A percentile compares a stretch with the other conserved stretches of the same genome.
Evolutionary conservation across 208 protist genomes (phyloP).

Genomic region (Trypanosoma grayi): DNA sequence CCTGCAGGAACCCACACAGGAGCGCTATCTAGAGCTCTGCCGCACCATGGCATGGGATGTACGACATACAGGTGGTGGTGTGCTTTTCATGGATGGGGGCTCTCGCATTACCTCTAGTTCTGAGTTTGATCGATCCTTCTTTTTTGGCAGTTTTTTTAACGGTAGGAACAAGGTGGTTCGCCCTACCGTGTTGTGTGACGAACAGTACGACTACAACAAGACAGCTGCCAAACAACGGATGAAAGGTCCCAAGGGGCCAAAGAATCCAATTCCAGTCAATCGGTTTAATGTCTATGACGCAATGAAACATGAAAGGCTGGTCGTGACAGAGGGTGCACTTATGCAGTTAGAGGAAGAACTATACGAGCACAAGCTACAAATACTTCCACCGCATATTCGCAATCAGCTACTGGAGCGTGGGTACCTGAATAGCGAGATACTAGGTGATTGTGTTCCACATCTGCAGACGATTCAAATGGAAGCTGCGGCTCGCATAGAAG

Average conservation of each 20-base stretch:
- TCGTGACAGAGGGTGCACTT: conserved; percentile 88
- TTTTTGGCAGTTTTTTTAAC: conserved; percentile 92
- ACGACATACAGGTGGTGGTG: conserved; percentile 82
- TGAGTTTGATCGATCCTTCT: conserved; percentile 87
- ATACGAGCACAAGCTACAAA: conserved; percentile 77
- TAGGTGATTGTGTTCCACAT: conserved; percentile 66
- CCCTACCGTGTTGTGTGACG: conserved; percentile 83
- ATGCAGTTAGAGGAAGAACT: conserved; percentile 89
- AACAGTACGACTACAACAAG: conserved; percentile 87
- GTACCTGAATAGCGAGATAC: conserved; percentile 60
- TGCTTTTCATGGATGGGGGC: conserved; percentile 91
- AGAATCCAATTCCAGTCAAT: conserved; percentile 91
- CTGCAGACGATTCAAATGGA: conserved; percentile 84
- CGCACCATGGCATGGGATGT: conserved; percentile 88
- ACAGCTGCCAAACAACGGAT: conserved; percentile 65
- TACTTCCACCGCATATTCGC: conserved; percentile 89
- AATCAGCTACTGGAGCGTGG: conserved; percentile 76
- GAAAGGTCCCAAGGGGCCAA: conserved; percentile 85
- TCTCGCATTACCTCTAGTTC: conserved; percentile 80
- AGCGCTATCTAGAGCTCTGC: conserved; percentile 78
- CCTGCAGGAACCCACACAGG: conserved; percentile 76
- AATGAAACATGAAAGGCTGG: conserved; percentile 76
- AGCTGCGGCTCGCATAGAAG: conserved; percentile 80
- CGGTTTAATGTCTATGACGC: conserved; percentile 90
- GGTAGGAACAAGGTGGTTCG: conserved; percentile 89